Evolutionary conservation across 805 yeast genomes (phyloP), one percentile per base, ranked within the genome.

Genomic region (Teunomyces kruisii): DNA sequence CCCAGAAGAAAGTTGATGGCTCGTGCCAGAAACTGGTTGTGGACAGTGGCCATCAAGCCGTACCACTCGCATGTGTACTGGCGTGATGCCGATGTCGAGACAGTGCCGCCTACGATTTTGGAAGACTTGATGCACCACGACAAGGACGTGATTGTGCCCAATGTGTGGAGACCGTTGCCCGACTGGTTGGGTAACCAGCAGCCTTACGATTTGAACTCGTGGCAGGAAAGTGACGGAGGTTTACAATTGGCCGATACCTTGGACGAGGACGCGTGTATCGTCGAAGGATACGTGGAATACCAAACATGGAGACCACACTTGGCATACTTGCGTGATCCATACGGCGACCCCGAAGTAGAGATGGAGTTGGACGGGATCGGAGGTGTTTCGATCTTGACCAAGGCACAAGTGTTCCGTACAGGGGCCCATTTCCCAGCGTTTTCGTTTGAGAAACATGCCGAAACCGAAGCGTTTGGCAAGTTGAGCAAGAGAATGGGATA

Each of bases 241-340:
- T 62, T 85, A 45, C 87, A 83, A 59, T 64, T 86, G 52, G 96
- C 96, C 26, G 81, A 81, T 32, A 63, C 72, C 3, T 72, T 92
- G 45, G 92, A 86, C 59, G 98, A 91, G 65, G 96, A 92, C 67
- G 96, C 96, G 1, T 96, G 92, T 44, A 91, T 92, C 47, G 99
- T 92, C 10, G 99, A 92, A 69, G 99, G 99, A 12, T 90, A 90
- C 64, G 95, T 89, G 17, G 99, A 92, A 68, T 94, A 89, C 65
- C 96, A 96, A 35, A 92, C 99, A 1, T 92, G 98, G 97, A 79
- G 99, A 67, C 96, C 97, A 1, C 98, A 92, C 68, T 74, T 92
- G 53, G 98, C 98, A 0, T 92, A 94, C 61, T 76, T 92, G 62
- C 76, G 98, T 55, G 97, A 91, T 58, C 96, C 97, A 2, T 84